These are phyloP conservation scores for Podila clonocystis DNA, from an alignment of 192 early-diverging fungal species.

Conservation along the genomic window DNA sequence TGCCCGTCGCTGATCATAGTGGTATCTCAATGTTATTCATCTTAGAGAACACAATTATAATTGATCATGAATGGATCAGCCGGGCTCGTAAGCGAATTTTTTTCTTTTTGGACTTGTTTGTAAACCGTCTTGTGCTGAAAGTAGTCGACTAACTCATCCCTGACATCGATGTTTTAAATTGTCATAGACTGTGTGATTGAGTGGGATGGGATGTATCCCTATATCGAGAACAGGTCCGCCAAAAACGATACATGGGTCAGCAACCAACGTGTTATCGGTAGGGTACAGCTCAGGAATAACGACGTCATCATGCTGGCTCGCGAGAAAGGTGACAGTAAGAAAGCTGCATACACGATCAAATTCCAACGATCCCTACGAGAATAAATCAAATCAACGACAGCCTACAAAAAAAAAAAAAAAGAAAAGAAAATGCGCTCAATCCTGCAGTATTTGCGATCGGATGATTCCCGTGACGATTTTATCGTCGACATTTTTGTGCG, in stretches of 20 bases:
- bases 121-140: not conserved
- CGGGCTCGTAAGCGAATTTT: constrained; percentile 8
- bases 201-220: constrained; percentile 5
- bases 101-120: not conserved
- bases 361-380: not conserved
- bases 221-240: not conserved
- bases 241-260: not conserved
- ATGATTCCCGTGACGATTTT: not conserved
- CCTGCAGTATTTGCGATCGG: not conserved
- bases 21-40: not conserved
- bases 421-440: not conserved
- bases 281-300: not conserved
- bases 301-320: not conserved
- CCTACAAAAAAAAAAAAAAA: not conserved
- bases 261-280: not conserved
- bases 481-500: not conserved
- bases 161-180: too few species aligned
- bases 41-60: not conserved
- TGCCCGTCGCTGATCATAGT: not conserved
- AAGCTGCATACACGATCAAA: not conserved
- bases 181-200: constrained; percentile 6
- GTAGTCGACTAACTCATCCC: too few species aligned
- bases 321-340: not conserved
- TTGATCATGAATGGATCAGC: not conserved
- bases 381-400: not conserved